Evolutionary conservation across 2,329 filamentous ascomycete genomes (phyloP), one percentile per base, ranked within the genome.

Genomic region (Parafenestella ontariensis): DNA sequence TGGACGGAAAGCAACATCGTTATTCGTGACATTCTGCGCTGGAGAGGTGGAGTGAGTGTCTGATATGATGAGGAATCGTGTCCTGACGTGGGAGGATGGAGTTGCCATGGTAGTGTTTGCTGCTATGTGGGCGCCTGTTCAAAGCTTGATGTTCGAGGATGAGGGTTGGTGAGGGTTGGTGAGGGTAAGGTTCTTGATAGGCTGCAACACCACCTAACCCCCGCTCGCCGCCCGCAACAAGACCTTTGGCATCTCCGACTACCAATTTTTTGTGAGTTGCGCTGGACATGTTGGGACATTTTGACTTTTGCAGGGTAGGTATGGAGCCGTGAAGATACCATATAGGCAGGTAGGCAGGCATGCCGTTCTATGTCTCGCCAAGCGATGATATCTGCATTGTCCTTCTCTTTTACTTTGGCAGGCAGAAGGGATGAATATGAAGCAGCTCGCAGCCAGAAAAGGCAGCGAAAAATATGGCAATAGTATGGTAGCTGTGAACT

Each of bases 51-150:
- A 59, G 47, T 81, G 79, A 0, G 78, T 81, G 55, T 81, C 79
- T 4, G 78, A 80, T 28, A 81, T 69, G 46, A 81, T 71, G 18
- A 81, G 71, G 33, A 81, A 69, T 10, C 78, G 73, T 2, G 78
- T 79, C 51, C 72, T 76, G 41, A 76, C 54, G 15, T 36, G 49
- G 9, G 52, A 4, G 13, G 56, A 17, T 34, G 28, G 34, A 33
- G 29, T 15, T 17, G 34, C 20, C 31, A 26, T 28, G 18, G 18
- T 17, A 33, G 24, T 46, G 29, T 3, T 37, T 10, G 54, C 3
- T n/a, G n/a, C 5, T 18, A 36, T 15, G 54, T 39, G 15, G 60
- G 52, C 59, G n/a, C n/a, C n/a, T n/a, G n/a, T n/a, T n/a, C n/a
- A n/a, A n/a, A n/a, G n/a, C n/a, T n/a, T n/a, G n/a, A 64, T 69